Percentiles rank a stretch among this genome's conserved stretches.
These are phyloP conservation scores for Austropuccinia psidii DNA, from an alignment of 1,284 basidiomycete genomes.

Conservation along the genomic window DNA sequence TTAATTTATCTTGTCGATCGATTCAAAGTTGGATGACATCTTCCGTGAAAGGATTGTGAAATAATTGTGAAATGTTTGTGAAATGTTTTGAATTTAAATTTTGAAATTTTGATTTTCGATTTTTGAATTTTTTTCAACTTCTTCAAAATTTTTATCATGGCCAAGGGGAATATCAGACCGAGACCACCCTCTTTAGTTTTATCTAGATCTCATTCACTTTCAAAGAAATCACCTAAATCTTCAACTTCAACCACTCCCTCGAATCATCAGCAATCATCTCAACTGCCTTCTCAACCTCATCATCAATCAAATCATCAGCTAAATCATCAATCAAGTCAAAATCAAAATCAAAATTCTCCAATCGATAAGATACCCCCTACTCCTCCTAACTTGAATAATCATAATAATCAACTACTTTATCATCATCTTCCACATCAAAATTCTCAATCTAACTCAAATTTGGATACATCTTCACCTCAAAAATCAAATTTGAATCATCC, in stretches of 20 bases:
- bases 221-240: conserved; percentile 32
- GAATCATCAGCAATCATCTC: neutral
- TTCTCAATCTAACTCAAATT: neutral
- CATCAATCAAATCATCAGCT: no score
- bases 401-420: neutral
- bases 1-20: no score
- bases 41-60: no score
- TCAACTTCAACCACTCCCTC: neutral
- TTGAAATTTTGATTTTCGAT: no score
- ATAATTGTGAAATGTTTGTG: no score
- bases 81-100: no score
- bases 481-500: neutral
- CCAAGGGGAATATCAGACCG: conserved; percentile 20
- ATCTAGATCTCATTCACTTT: conserved; percentile 31
- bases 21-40: no score
- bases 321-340: no score
- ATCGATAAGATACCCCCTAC: neutral
- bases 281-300: neutral
- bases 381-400: neutral
- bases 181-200: conserved; percentile 29
- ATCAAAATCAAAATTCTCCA: no score
- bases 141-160: conserved; percentile 3
- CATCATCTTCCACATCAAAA: neutral
- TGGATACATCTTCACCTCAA: neutral
- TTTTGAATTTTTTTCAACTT: no score